phyloP scores from a whole-genome alignment of 306 rosid species.

The Alnus glutinosa region DNA sequence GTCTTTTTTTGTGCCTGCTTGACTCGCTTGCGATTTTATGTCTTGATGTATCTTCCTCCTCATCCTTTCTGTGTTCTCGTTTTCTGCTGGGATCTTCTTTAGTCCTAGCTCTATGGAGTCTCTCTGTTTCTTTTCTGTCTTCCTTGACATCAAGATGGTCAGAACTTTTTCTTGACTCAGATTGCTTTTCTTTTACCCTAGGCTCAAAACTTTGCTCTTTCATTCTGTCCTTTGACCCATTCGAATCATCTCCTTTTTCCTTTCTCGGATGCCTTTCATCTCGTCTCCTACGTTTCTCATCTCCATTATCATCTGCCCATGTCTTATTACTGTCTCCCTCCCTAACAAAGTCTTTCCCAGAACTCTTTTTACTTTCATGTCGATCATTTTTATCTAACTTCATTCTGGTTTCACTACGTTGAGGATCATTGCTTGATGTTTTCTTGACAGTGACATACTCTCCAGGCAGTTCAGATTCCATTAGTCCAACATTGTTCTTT shows the following conservation, averaged over 20 bases:
- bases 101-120: conserved; percentile 48
- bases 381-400: conserved; percentile 51
- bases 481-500: conserved; percentile 31
- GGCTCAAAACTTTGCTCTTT: conserved; percentile 53
- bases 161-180: conserved; percentile 70
- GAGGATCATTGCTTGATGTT: conserved; percentile 37
- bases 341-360: conserved; percentile 47
- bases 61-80: conserved; percentile 65
- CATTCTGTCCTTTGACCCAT: conserved; percentile 57
- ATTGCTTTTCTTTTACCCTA: conserved; percentile 59
- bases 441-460: conserved; percentile 37
- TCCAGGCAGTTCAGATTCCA: conserved; percentile 43
- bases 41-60: conserved; percentile 69
- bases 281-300: conserved; percentile 56
- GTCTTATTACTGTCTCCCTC: conserved; percentile 57
- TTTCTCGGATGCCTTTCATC: conserved; percentile 59
- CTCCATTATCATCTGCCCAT: conserved; percentile 53
- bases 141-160: conserved; percentile 58
- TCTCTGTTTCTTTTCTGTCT: conserved; percentile 65
- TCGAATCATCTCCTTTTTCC: conserved; percentile 56
- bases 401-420: conserved; percentile 45
- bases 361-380: conserved; percentile 41
- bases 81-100: conserved; percentile 54
- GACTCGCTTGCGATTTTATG: conserved; percentile 55
- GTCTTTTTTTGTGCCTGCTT: conserved; percentile 67